These are phyloP conservation scores for Xanthoconium separans DNA, from an alignment of 1,284 basidiomycete genomes.

Conservation along the genomic window DNA sequence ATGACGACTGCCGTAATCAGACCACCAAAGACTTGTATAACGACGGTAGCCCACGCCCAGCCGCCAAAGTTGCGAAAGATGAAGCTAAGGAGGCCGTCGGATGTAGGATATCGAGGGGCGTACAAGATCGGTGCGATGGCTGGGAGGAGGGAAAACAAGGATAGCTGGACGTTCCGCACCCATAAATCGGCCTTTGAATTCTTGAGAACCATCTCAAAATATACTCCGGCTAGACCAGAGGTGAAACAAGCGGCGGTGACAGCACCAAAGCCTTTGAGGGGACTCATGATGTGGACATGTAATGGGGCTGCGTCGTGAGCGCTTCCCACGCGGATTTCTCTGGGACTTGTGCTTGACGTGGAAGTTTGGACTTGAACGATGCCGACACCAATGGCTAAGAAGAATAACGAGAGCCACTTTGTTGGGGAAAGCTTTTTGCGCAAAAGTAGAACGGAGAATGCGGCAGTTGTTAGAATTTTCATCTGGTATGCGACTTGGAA, in stretches of 20 bases:
- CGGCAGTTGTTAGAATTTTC: conserved; percentile 95
- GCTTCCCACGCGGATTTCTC: conserved; percentile 45
- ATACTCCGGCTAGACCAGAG: conserved; percentile 79
- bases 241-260: conserved; percentile 77
- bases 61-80: conserved; percentile 79
- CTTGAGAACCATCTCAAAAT: conserved; percentile 84
- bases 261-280: conserved; percentile 62
- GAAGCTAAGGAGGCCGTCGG: conserved; percentile 43
- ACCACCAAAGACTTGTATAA: conserved; percentile 89
- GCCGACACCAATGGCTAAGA: conserved; percentile 86
- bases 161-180: conserved; percentile 79
- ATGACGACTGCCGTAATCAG: conserved; percentile 88
- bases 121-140: conserved; percentile 71
- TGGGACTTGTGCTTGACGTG: conserved; percentile 20
- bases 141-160: conserved; percentile 74
- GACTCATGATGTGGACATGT: conserved; percentile 55
- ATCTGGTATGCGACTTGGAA: conserved; percentile 94
- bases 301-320: conserved; percentile 51
- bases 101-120: conserved; percentile 38
- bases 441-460: conserved; percentile 85
- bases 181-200: conserved; percentile 68
- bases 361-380: conserved; percentile 85
- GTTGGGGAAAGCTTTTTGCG: conserved; percentile 67
- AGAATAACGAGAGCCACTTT: conserved; percentile 85
- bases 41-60: conserved; percentile 94